Conservation (phyloP, 2,329 filamentous ascomycete genomes). For the Alternaria sp. region DNA sequence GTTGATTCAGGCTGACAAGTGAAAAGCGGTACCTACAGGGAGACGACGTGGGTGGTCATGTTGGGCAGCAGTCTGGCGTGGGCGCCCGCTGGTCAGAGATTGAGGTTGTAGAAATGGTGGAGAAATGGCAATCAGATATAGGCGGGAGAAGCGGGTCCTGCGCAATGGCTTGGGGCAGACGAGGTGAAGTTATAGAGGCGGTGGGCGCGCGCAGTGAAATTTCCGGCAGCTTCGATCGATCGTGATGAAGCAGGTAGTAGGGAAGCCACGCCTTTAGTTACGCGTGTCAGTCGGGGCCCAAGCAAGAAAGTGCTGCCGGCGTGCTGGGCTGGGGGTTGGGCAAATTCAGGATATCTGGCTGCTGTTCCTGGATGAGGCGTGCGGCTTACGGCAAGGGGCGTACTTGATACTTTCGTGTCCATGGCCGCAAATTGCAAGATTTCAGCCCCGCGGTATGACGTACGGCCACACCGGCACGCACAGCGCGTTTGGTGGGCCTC, state of each 20-base stretch:
- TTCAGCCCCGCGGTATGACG: conserved; percentile 19
- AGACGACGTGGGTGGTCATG: conserved; percentile 67
- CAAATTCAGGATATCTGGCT: conserved; percentile 11
- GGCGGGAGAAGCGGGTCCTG: background rate
- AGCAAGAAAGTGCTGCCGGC: conserved; percentile 9
- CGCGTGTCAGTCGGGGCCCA: conserved; percentile 6
- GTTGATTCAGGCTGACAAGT: background rate
- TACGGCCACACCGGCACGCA: conserved; percentile 10
- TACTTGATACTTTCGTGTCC: conserved; percentile 3
- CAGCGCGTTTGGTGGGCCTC: conserved; percentile 7
- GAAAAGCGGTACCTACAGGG: conserved; percentile 57
- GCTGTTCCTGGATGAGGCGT: conserved; percentile 16
- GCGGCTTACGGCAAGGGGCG: conserved; percentile 2
- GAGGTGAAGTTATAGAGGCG: conserved; percentile 9
- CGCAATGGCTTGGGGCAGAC: background rate
- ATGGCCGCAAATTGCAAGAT: conserved; percentile 17
- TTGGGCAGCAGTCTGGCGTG: conserved; percentile 19
- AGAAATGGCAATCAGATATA: background rate
- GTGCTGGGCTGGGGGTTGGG: background rate
- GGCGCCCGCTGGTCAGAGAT: conserved; percentile 7
- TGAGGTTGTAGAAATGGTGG: conserved; percentile 11
- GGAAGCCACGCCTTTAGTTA: conserved; percentile 3
- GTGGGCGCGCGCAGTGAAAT: conserved; percentile 11
- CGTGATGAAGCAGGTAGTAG: conserved; percentile 4
- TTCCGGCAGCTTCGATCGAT: conserved; percentile 19